Percentiles rank a stretch among this genome's conserved stretches.
Evolutionary conservation across 768 basidiomycete genomes (phyloP).

Genomic region (Glaciozyma antarctica): DNA sequence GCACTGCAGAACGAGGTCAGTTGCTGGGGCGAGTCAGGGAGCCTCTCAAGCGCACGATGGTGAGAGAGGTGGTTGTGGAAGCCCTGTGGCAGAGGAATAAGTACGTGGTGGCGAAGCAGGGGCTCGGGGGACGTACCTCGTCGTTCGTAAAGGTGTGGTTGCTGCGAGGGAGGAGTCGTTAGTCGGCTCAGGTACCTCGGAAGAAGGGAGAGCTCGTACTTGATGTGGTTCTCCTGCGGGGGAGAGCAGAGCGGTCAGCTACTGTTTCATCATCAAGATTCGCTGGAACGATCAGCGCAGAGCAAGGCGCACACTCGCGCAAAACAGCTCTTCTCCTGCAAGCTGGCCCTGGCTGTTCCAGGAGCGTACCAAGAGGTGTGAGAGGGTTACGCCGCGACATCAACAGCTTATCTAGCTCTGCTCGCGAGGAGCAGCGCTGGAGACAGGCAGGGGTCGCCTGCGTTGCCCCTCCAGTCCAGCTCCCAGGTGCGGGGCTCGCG

Average conservation of each 20-base stretch:
- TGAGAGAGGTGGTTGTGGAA: slow-evolving; percentile 31
- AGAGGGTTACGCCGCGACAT: no score
- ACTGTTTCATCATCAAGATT: neutral
- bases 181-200: no score
- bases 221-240: slow-evolving; percentile 17
- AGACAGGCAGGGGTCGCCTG: no score
- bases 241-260: neutral
- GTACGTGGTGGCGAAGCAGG: neutral
- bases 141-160: slow-evolving; percentile 28
- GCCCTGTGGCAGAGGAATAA: neutral
- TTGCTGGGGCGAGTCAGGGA: no score
- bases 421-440: no score
- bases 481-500: no score
- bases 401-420: no score
- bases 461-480: no score
- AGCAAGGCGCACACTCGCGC: neutral
- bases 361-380: no score
- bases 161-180: neutral
- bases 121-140: neutral
- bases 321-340: neutral
- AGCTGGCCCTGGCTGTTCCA: no score
- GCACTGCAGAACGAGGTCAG: slow-evolving; percentile 1
- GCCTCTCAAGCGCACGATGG: slow-evolving; percentile 4
- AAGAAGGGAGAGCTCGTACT: neutral
- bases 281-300: no score